These are phyloP conservation scores for Venturia effusa DNA, from an alignment of 2,329 filamentous ascomycete genomes.

Conservation along the genomic window DNA sequence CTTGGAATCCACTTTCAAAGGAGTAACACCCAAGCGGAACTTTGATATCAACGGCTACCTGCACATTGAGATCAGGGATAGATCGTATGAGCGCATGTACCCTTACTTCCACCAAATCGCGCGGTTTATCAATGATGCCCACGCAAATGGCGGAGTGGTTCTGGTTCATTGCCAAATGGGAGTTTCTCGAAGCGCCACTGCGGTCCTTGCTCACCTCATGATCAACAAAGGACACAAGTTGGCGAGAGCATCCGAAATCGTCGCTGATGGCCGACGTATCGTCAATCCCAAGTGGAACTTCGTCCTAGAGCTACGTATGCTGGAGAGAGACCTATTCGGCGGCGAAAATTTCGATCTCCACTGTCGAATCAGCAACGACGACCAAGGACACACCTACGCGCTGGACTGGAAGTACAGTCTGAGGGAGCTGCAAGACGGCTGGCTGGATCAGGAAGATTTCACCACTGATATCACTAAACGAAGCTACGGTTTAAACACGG, in stretches of 20 bases:
- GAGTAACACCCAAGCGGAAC: not conserved
- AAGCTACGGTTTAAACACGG: not conserved
- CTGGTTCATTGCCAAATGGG: not conserved
- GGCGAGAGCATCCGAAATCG: not conserved
- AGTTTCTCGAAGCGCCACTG: not conserved
- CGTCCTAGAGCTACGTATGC: not conserved
- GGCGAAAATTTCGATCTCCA: not conserved
- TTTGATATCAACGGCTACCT: not conserved
- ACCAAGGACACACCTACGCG: not conserved
- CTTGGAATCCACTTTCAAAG: not conserved
- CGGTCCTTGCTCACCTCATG: slow-evolving; percentile 3
- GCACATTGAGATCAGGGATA: not conserved
- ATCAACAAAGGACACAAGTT: not conserved
- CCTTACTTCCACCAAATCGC: not conserved
- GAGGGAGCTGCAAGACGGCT: not conserved
- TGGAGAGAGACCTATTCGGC: not conserved
- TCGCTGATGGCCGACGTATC: not conserved
- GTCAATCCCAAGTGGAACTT: not conserved
- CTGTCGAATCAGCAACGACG: not conserved
- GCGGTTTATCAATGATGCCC: not conserved
- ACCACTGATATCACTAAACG: not conserved
- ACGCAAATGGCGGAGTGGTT: not conserved
- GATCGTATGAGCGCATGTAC: not conserved
- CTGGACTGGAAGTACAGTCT: slow-evolving; percentile 4
- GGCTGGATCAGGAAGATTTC: not conserved